Conservation (phyloP, 176 grass and related monocot genomes). For the Eragrostis nindensis region DNA sequence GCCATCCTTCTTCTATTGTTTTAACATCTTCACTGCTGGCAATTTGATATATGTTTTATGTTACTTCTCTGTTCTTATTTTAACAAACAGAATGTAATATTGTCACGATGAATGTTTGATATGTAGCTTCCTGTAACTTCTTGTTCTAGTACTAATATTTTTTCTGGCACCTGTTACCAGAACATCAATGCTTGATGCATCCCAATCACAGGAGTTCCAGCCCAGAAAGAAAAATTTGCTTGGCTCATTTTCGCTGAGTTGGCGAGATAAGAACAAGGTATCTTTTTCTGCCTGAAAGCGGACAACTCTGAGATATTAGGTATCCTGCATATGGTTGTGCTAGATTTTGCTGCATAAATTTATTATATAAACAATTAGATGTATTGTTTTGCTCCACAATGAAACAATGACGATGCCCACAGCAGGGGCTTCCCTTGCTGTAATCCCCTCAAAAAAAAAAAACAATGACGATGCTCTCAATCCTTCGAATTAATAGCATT, state of each 20-base stretch:
- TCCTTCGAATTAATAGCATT: background rate
- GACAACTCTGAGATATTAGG: background rate
- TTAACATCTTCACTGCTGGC: constrained; percentile 22
- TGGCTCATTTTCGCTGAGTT: constrained; percentile 74
- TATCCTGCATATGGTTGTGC: background rate
- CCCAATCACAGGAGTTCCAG: constrained; percentile 73
- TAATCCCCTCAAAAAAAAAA: no score
- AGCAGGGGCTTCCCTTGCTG: no score
- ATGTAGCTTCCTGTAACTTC: constrained; percentile 23
- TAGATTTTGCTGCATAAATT: background rate
- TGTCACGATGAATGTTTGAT: constrained; percentile 21
- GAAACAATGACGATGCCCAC: no score
- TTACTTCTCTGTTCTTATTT: constrained; percentile 6
- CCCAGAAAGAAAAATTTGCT: constrained; percentile 95
- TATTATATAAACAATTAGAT: background rate
- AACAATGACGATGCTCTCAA: background rate
- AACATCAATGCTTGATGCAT: constrained; percentile 58
- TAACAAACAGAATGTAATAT: background rate
- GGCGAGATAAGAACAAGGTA: constrained; percentile 99
- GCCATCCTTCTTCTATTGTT: constrained; percentile 23
- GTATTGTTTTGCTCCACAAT: background rate
- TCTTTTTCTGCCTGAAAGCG: constrained; percentile 27
- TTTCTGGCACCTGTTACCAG: constrained; percentile 45
- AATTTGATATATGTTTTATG: constrained; percentile 20
- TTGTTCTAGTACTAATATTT: constrained; percentile 33